Evolutionary conservation across 2,329 filamentous ascomycete species (phyloP), one percentile per base, ranked within the genome.

Genomic region (Trichoderma sp.): DNA sequence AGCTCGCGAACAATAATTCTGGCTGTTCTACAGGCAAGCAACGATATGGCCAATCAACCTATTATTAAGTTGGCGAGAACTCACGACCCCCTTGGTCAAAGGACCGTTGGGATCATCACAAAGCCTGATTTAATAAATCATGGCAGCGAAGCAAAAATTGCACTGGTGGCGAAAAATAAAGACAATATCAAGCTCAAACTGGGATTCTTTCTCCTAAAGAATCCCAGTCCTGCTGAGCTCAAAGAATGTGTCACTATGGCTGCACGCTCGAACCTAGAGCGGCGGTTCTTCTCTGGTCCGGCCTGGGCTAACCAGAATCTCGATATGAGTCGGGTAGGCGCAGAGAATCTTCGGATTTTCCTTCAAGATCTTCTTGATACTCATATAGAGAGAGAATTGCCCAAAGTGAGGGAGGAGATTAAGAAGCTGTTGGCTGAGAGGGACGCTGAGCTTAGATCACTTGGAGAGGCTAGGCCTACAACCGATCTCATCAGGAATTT

Each of bases 1-100:
- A 68, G 28, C 30, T 34, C 66, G 7, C 36, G 66, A 50, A 68
- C 66, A 1, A 68, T 68, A n/a, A 68, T 68, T 13, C n/a, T 68
- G 8, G 66, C 66, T 0, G 66, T 68, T 3, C 3, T 68, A 0
- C 66, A 68, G 3, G 66, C 66, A 12, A 26, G 55, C 1, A 68
- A 68, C 3, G 66, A 68, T 1, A 61, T 61, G 34, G 55, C 66
- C 0, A 68, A 61, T n/a, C 66, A 68, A 5, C 3, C 65, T 1
- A 68, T 68, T 6, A 68, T 68, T 13, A 32, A 23, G 4, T 17
- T 68, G 23, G 53, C 53, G 20, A 68, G 34, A n/a, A 59, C n/a
- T 15, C 53, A 47, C 5, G 65, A 68, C 5, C 4, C 65, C 3
- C 34, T 30, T 6, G 65, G 65, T 0, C 32, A 68, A 17, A 55